A percentile compares a stretch with the other conserved stretches of the same genome.
phyloP scores from a whole-genome alignment of 345 rosid genomes.

The Lepidium didymum region DNA sequence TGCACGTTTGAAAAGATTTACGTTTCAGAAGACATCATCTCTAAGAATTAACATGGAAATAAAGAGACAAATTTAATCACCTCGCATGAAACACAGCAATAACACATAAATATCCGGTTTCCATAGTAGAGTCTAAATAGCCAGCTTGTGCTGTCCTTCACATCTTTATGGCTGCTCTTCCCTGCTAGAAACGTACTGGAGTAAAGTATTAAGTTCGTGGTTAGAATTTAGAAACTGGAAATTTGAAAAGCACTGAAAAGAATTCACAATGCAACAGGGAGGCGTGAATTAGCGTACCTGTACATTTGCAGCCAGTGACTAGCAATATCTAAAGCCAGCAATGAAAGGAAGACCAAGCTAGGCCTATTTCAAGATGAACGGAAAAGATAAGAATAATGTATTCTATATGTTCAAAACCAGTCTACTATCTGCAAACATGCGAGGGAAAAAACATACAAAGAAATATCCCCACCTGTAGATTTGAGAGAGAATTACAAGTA shows the following conservation, averaged over 20 bases:
- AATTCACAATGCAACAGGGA: background rate
- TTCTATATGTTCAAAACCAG: background rate
- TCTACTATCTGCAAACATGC: background rate
- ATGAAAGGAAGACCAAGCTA: constrained; percentile 77
- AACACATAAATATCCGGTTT: constrained; percentile 92
- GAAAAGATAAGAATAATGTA: background rate
- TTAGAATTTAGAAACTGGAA: background rate
- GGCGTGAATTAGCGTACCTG: constrained; percentile 42
- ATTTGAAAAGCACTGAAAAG: background rate
- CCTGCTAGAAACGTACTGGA: constrained; percentile 88
- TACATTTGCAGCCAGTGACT: constrained; percentile 99
- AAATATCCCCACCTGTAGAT: constrained; percentile 51
- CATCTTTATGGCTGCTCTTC: constrained; percentile 93
- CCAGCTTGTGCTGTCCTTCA: constrained; percentile 93
- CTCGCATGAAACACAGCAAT: constrained; percentile 95
- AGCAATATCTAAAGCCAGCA: constrained; percentile 90
- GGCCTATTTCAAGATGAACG: constrained; percentile 49
- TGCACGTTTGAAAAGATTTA: constrained; percentile 10
- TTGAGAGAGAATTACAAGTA: constrained; percentile 87
- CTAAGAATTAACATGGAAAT: background rate
- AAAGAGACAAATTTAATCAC: constrained; percentile 29
- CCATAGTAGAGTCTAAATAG: constrained; percentile 95
- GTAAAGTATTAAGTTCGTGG: constrained; percentile 2
- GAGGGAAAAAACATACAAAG: background rate
- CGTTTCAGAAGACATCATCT: background rate